Conservation (phyloP, 2,329 filamentous ascomycete species). For the Talaromyces piceae region DNA sequence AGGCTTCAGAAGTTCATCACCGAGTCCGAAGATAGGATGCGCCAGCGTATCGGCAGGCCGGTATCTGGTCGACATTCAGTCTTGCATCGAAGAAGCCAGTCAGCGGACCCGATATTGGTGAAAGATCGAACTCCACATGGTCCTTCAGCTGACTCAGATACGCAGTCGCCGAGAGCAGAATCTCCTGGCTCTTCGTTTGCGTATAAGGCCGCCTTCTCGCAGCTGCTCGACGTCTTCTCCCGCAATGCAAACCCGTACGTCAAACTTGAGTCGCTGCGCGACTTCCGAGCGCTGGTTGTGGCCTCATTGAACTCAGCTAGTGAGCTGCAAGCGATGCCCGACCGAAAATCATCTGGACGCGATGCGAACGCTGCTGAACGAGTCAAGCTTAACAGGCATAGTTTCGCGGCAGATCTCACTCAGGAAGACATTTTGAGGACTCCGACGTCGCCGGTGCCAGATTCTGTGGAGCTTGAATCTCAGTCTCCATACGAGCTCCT, state of each 20-base stretch:
- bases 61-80: constrained; percentile 10
- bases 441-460: constrained; percentile 19
- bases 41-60: constrained; percentile 18
- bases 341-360: constrained; percentile 3
- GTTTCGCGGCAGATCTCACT: constrained; percentile 23
- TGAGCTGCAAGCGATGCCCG: constrained; percentile 20
- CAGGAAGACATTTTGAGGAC: constrained; percentile 16
- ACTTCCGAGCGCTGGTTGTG: constrained; percentile 74
- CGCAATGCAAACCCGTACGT: constrained; percentile 80
- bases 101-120: constrained; percentile 19
- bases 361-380: constrained; percentile 8
- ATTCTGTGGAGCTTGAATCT: constrained; percentile 26
- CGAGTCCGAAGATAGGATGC: constrained; percentile 27
- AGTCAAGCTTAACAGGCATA: constrained; percentile 20
- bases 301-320: constrained; percentile 60
- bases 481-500: constrained; percentile 36
- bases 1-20: constrained; percentile 32
- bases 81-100: constrained; percentile 26
- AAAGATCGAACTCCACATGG: not conserved
- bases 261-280: constrained; percentile 75
- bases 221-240: constrained; percentile 76
- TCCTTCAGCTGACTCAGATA: constrained; percentile 7
- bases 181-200: constrained; percentile 49
- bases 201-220: constrained; percentile 71
- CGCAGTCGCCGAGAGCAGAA: constrained; percentile 17